A percentile compares a stretch with the other conserved stretches of the same genome.
phyloP scores from a whole-genome alignment of 768 basidiomycete genomes.

The Suillus placidus region DNA sequence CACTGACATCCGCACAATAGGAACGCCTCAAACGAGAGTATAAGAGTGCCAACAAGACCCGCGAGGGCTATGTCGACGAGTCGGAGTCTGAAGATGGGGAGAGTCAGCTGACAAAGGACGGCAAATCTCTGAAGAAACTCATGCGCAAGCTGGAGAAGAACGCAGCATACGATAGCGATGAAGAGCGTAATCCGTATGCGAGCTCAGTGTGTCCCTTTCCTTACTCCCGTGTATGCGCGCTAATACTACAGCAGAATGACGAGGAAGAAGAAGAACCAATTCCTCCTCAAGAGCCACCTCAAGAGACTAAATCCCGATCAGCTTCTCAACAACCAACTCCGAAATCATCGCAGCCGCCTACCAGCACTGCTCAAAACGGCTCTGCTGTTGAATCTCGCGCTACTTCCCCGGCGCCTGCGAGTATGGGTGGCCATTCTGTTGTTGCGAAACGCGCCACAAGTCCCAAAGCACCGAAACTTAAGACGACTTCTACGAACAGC shows the following conservation, averaged over 20 bases:
- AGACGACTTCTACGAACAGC: slow-evolving; percentile 39
- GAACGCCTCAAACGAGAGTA: slow-evolving; percentile 86
- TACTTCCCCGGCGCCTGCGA: slow-evolving; percentile 51
- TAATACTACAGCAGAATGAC: slow-evolving; percentile 49
- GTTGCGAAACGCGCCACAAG: slow-evolving; percentile 87
- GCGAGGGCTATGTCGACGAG: slow-evolving; percentile 71
- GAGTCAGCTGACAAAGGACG: slow-evolving; percentile 64
- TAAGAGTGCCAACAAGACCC: slow-evolving; percentile 71
- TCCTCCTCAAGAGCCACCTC: slow-evolving; percentile 45
- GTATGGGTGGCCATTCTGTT: slow-evolving; percentile 74
- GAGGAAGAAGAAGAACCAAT: slow-evolving; percentile 67
- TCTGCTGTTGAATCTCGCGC: slow-evolving; percentile 50
- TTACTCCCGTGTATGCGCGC: slow-evolving; percentile 9
- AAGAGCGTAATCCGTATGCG: slow-evolving; percentile 79
- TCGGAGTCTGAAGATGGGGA: slow-evolving; percentile 74
- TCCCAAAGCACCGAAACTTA: slow-evolving; percentile 69
- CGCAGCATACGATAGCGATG: slow-evolving; percentile 79
- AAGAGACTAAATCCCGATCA: slow-evolving; percentile 48
- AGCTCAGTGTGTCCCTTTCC: slow-evolving; percentile 57
- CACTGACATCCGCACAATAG: slow-evolving; percentile 37
- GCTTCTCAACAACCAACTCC: slow-evolving; percentile 41
- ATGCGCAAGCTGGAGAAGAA: slow-evolving; percentile 85
- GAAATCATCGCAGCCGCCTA: slow-evolving; percentile 38
- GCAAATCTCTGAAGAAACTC: slow-evolving; percentile 83
- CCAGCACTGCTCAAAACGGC: slow-evolving; percentile 30